Conservation (phyloP, 352 stramenopile species). For the Globisporangium viniferum region DNA sequence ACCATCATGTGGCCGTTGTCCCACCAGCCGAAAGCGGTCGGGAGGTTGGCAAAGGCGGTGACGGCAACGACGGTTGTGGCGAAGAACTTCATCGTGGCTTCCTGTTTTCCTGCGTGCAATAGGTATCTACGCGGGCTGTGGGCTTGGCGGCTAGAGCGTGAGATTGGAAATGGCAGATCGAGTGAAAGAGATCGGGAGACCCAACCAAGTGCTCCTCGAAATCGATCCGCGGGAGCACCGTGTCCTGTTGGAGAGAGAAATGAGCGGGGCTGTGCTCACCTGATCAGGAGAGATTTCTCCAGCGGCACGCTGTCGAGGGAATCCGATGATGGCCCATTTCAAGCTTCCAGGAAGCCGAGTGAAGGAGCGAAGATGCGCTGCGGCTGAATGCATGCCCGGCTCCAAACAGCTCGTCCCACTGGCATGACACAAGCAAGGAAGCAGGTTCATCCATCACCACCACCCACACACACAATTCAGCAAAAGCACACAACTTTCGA, state of each 20-base stretch:
- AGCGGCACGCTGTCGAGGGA: background rate
- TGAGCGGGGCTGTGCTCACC: background rate
- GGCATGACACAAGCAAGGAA: background rate
- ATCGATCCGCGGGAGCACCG: background rate
- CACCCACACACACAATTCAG: background rate
- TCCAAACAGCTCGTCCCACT: constrained; percentile 7
- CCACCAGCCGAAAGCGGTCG: constrained; percentile 42
- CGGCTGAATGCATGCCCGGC: background rate
- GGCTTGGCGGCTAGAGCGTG: constrained; percentile 6
- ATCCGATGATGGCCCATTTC: background rate
- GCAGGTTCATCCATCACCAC: constrained; percentile 5
- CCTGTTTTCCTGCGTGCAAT: background rate
- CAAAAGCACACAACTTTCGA: too few species aligned
- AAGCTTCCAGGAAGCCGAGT: background rate
- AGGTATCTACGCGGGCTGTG: background rate
- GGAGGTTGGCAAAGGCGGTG: constrained; percentile 15
- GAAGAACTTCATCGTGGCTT: constrained; percentile 32
- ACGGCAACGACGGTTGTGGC: constrained; percentile 13
- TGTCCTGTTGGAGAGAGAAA: background rate
- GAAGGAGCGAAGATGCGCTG: constrained; percentile 1
- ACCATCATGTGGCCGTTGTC: constrained; percentile 70
- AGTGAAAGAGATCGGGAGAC: background rate
- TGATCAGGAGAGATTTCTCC: background rate
- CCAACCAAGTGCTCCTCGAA: background rate
- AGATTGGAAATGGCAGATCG: constrained; percentile 3